These are phyloP conservation scores for Fusarium sp. DNA, from an alignment of 2,329 filamentous ascomycete species.

Conservation along the genomic window DNA sequence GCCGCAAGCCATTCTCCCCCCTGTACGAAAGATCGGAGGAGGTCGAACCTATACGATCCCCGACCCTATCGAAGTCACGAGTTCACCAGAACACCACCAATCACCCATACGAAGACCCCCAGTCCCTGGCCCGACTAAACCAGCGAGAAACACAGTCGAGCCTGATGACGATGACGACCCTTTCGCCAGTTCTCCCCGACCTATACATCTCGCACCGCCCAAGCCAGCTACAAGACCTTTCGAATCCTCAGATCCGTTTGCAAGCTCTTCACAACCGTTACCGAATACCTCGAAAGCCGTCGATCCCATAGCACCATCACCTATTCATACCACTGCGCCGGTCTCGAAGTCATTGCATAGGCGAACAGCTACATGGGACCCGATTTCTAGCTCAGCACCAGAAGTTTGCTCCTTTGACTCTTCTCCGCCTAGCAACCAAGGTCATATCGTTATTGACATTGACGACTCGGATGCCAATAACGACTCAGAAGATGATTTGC, in stretches of 20 bases:
- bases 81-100: slow-evolving; percentile 44
- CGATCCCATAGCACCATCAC: slow-evolving; percentile 13
- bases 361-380: slow-evolving; percentile 56
- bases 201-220: neutral
- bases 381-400: slow-evolving; percentile 66
- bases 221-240: slow-evolving; percentile 7
- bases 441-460: slow-evolving; percentile 49
- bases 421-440: slow-evolving; percentile 24
- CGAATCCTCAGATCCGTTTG: slow-evolving; percentile 39
- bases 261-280: slow-evolving; percentile 19
- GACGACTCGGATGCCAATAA: slow-evolving; percentile 48
- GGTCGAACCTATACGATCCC: neutral
- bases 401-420: slow-evolving; percentile 46
- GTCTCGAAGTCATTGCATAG: slow-evolving; percentile 2
- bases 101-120: neutral
- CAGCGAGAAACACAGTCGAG: neutral
- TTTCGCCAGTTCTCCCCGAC: slow-evolving; percentile 50
- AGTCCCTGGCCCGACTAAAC: neutral
- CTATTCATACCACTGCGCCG: slow-evolving; percentile 4
- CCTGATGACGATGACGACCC: slow-evolving; percentile 45
- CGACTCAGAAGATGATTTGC: slow-evolving; percentile 61
- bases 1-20: slow-evolving; percentile 10
- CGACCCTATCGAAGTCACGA: slow-evolving; percentile 53
- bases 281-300: slow-evolving; percentile 1
- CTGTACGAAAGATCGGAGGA: slow-evolving; percentile 12